Evolutionary conservation across 140 eudicot species (phyloP).

Genomic region (Anethum foeniculum): DNA sequence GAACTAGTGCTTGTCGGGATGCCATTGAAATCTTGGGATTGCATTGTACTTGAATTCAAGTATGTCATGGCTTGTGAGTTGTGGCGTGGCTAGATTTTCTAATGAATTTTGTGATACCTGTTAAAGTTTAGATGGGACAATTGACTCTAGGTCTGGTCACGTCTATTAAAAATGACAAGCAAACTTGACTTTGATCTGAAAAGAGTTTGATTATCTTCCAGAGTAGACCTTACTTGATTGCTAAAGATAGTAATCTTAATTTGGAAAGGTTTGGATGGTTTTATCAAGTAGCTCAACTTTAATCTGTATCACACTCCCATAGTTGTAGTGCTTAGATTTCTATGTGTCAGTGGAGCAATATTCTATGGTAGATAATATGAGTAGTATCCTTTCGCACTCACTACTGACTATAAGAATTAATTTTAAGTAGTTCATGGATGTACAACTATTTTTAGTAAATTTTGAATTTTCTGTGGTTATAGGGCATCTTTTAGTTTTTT

Average conservation of each 20-base stretch:
- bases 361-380: not conserved
- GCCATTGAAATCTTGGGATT: not conserved
- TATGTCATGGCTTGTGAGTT: not conserved
- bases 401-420: not conserved
- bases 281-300: not conserved
- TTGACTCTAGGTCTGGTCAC: not conserved
- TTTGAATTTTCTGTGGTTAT: not conserved
- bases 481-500: not conserved
- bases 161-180: not conserved
- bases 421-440: not conserved
- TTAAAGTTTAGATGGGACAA: not conserved
- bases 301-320: not conserved
- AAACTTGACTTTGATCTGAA: not conserved
- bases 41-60: not conserved
- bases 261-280: not conserved
- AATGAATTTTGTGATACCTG: not conserved
- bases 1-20: not conserved
- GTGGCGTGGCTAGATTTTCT: not conserved
- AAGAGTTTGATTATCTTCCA: not conserved
- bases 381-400: not conserved
- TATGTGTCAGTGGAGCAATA: not conserved
- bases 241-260: not conserved
- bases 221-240: not conserved
- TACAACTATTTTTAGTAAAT: not conserved
- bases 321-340: not conserved